A percentile compares a stretch with the other conserved stretches of the same genome.
Evolutionary conservation across 78 protist species (phyloP).

Genomic region (Tieghemostelium lacteum): DNA sequence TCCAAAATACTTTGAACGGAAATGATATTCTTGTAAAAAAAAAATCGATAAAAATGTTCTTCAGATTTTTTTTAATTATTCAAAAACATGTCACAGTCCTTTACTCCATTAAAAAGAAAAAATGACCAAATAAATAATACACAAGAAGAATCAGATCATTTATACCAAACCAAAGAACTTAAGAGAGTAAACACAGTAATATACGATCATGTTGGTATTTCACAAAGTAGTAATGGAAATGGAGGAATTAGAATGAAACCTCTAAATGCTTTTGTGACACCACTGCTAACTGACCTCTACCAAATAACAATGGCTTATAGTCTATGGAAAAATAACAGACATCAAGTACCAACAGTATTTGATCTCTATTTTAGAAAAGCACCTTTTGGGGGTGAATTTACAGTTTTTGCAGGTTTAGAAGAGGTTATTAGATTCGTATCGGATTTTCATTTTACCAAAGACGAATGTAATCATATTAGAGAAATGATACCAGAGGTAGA

Average conservation of each 20-base stretch:
- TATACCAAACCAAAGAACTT: constrained; percentile 32
- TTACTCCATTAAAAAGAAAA: not conserved
- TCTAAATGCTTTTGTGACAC: constrained; percentile 79
- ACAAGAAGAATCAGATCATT: not conserved
- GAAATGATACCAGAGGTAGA: constrained; percentile 69
- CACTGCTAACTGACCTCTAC: constrained; percentile 89
- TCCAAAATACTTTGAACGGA: too few species aligned
- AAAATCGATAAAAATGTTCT: too few species aligned
- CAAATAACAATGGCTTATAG: constrained; percentile 94
- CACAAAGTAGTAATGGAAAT: not conserved
- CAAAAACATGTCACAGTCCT: not conserved
- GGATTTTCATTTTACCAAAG: constrained; percentile 65
- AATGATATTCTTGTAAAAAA: too few species aligned
- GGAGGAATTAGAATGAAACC: constrained; percentile 34
- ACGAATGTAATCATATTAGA: constrained; percentile 79
- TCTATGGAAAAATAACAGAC: constrained; percentile 81
- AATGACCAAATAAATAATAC: not conserved
- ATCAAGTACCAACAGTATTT: constrained; percentile 86
- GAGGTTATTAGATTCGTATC: constrained; percentile 76
- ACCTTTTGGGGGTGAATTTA: constrained; percentile 95
- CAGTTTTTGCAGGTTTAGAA: constrained; percentile 94
- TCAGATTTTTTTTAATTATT: too few species aligned
- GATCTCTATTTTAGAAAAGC: constrained; percentile 94
- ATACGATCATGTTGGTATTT: constrained; percentile 39
- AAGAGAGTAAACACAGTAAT: constrained; percentile 60